Percentiles rank a stretch among this genome's conserved stretches.
These are phyloP conservation scores for Fomitiporia mediterranea DNA, from an alignment of 1,284 basidiomycete genomes.

Conservation along the genomic window DNA sequence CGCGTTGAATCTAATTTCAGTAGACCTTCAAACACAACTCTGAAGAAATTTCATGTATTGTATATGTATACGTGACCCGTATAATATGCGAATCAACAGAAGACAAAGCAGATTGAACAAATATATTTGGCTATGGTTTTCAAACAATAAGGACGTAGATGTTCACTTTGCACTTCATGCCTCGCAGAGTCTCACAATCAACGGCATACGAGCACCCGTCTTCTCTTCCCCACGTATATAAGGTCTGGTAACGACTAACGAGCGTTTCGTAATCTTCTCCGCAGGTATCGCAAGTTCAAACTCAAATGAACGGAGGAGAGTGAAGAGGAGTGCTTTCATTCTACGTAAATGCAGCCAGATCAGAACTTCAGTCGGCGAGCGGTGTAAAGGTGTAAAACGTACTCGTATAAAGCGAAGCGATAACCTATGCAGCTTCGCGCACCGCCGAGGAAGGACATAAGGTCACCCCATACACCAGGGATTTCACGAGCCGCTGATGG, in stretches of 20 bases:
- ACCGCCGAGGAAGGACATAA: conserved; percentile 31
- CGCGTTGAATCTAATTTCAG: no score
- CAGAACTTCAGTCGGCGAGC: neutral
- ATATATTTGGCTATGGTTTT: no score
- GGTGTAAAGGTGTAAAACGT: conserved; percentile 18
- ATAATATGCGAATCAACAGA: no score
- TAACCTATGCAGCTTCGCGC: conserved; percentile 35
- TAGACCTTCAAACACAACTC: no score
- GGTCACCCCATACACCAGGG: conserved; percentile 31
- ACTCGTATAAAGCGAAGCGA: conserved; percentile 41
- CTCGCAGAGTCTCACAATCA: conserved; percentile 22
- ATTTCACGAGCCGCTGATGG: conserved; percentile 24
- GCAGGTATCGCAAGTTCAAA: conserved; percentile 32
- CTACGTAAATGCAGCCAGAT: conserved; percentile 20
- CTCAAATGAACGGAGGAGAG: conserved; percentile 36
- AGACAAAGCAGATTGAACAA: no score
- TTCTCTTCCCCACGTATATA: conserved; percentile 21
- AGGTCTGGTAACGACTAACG: conserved; percentile 25
- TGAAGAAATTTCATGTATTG: no score
- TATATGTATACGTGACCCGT: no score
- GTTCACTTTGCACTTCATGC: no score
- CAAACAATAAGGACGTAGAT: no score
- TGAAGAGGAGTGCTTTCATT: conserved; percentile 43
- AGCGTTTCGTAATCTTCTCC: conserved; percentile 23
- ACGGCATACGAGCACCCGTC: conserved; percentile 24